Base-by-base conservation (phyloP, 345 rosid species). In the Lepidium aucheri region DNA sequence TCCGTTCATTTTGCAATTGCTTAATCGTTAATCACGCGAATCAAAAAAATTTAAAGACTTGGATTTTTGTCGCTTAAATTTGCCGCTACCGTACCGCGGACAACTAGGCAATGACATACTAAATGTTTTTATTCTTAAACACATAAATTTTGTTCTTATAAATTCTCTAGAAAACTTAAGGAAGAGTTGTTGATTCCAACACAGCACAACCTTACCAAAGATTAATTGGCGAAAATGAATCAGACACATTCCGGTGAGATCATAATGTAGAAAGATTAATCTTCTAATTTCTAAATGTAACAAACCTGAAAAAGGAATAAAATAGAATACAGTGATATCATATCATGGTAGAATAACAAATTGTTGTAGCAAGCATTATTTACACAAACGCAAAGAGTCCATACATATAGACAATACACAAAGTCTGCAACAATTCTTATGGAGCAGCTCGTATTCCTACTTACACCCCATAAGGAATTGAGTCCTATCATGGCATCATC, bases 341-440 rank as follows among this genome's bases (percentile, higher is more conserved):
- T 50, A 1, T 16, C 7, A 35, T 22, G 33, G 8, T 26, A 38
- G 63, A 44, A 34, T 15, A 13, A 44, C 46, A 52, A 52, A 32
- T 11, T 20, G 6, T 44, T 45, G 51, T 28, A 63, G 50, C 17
- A 2, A 56, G 47, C 30, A 40, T 49, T 64, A 64, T 56, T 11
- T 72, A 72, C 70, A 56, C 46, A 49, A 65, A 57, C 12, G 60
- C 17, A 72, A 41, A 39, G 26, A 72, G 8, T 14, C 59, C 58
- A 20, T 46, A 38, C 58, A 71, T 38, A 7, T 15, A 20, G 39
- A 41, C 63, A 51, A 22, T 54, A 20, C 40, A 60, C 59, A 38
- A 63, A 71, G 57, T 54, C 34, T 54, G 7, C 63, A 63, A 54
- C 70, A n/a, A 7, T 46, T 46, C 52, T 11, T 63, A 38, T 45